Evolutionary conservation across 1,284 basidiomycete genomes (phyloP).

Genomic region (Mycena citricolor): DNA sequence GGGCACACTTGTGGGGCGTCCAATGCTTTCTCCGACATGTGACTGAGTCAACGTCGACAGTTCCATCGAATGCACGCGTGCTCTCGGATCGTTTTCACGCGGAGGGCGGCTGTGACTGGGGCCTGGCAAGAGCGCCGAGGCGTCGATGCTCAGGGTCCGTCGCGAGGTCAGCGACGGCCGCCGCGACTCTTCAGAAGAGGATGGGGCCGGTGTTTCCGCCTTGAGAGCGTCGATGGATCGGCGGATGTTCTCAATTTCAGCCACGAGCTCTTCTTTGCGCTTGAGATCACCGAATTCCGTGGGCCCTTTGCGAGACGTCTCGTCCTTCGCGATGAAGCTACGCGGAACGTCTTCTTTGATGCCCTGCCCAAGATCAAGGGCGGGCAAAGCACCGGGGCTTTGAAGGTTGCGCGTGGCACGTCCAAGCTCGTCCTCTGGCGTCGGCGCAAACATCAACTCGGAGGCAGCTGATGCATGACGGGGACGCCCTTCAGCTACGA

Average conservation of each 20-base stretch:
- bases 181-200: slow-evolving; percentile 59
- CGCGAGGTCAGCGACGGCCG: slow-evolving; percentile 66
- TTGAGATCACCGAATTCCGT: slow-evolving; percentile 58
- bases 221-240: slow-evolving; percentile 73
- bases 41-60: slow-evolving; percentile 46
- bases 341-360: slow-evolving; percentile 72
- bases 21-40: slow-evolving; percentile 52
- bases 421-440: slow-evolving; percentile 56
- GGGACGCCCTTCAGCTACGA: slow-evolving; percentile 50
- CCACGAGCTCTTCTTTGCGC: slow-evolving; percentile 66
- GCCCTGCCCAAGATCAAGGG: slow-evolving; percentile 69
- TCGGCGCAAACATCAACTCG: slow-evolving; percentile 65
- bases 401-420: slow-evolving; percentile 51
- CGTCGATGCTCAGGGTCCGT: slow-evolving; percentile 67
- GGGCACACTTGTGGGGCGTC: slow-evolving; percentile 70
- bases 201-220: slow-evolving; percentile 60
- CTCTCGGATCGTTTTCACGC: slow-evolving; percentile 62
- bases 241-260: slow-evolving; percentile 76
- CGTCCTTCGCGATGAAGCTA: slow-evolving; percentile 56
- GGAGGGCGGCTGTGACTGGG: slow-evolving; percentile 65
- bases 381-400: slow-evolving; percentile 59
- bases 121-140: slow-evolving; percentile 45
- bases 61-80: slow-evolving; percentile 69
- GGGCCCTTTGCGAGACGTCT: slow-evolving; percentile 35
- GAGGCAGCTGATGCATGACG: slow-evolving; percentile 67